Base-by-base conservation (phyloP, 352 stramenopile species). In the Globisporangium viniferum region DNA sequence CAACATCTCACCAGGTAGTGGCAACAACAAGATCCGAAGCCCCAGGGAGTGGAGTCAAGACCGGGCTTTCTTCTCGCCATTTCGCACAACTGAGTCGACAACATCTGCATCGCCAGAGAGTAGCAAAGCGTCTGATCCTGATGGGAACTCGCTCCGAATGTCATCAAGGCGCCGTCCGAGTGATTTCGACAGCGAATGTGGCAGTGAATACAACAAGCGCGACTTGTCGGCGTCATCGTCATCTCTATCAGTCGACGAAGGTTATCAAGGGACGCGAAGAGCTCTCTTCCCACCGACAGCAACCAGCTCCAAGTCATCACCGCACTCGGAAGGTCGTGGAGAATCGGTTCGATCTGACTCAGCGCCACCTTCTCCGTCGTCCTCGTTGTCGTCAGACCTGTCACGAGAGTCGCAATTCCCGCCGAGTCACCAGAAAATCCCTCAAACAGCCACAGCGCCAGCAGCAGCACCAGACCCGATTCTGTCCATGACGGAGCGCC, bases 401-500 rank as follows among this genome's bases (percentile, higher is more conserved):
- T 18, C 15, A 8, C 27, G 24, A 36, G 54, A 22, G 5, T 8
- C 31, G 5, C 31, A 5, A 27, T 20, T 12, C 14, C 14, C 53
- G 14, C 53, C 29, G 3, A 61, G 15, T 1, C 29, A 44, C 0
- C n/a, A 27, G 29, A 58, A 39, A 33, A 12, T 22, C 24, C 24
- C 10, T 2, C 46, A 14, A 51, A 3, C 10, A 53, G 15, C 3
- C 29, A 31, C 1, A 59, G 12, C 2, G 33, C 15, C 18, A 41
- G 36, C 27, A 14, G n/a, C 31, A 69, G 18, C n/a, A 35, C 1
- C 27, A 48, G 9, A 56, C n/a, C 55, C 55, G 9, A 36, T 60
- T 29, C 20, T 22, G 4, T 29, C 58, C 14, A 59, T 67, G 53
- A n/a, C 27, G 10, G 72, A 85, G 24, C 74, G 78, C 14, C 77